Evolutionary conservation across 805 yeast species (phyloP).

Genomic region (Candida sithepensis): DNA sequence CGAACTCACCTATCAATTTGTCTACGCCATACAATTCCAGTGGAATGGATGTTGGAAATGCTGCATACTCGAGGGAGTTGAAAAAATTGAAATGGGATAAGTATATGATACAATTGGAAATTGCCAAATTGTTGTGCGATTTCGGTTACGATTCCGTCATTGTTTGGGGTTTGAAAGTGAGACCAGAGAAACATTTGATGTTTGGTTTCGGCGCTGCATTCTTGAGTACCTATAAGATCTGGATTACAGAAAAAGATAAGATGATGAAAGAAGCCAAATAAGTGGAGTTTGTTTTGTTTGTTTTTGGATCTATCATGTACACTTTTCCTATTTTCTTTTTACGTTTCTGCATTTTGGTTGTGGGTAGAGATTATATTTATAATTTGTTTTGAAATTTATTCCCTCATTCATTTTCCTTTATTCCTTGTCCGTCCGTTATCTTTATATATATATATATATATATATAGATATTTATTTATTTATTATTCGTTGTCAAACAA

Average conservation of each 20-base stretch:
- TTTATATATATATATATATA: neutral
- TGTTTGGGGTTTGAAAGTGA: slow-evolving; percentile 35
- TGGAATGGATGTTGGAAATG: slow-evolving; percentile 4
- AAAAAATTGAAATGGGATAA: slow-evolving; percentile 34
- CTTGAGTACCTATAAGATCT: slow-evolving; percentile 30
- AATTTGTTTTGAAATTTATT: too few relatives aligned
- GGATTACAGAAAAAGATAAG: slow-evolving; percentile 23
- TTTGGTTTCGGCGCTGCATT: slow-evolving; percentile 33
- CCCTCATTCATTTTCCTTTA: too few relatives aligned
- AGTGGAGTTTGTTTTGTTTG: neutral
- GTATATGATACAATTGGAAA: slow-evolving; percentile 35
- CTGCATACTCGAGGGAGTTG: slow-evolving; percentile 24
- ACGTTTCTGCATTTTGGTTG: too few relatives aligned
- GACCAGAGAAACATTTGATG: slow-evolving; percentile 25
- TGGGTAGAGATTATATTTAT: too few relatives aligned
- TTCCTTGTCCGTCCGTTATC: too few relatives aligned
- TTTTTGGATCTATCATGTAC: neutral
- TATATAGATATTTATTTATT: neutral
- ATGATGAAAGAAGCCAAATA: slow-evolving; percentile 11
- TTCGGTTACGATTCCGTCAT: slow-evolving; percentile 44
- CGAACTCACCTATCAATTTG: slow-evolving; percentile 16
- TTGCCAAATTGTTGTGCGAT: slow-evolving; percentile 42
- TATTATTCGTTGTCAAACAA: neutral
- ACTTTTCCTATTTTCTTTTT: too few relatives aligned
- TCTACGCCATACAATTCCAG: slow-evolving; percentile 10